Percentiles rank a stretch among this genome's conserved stretches.
These are phyloP conservation scores for Metschnikowia drakensbergensis DNA, from an alignment of 805 yeast genomes.

Conservation along the genomic window DNA sequence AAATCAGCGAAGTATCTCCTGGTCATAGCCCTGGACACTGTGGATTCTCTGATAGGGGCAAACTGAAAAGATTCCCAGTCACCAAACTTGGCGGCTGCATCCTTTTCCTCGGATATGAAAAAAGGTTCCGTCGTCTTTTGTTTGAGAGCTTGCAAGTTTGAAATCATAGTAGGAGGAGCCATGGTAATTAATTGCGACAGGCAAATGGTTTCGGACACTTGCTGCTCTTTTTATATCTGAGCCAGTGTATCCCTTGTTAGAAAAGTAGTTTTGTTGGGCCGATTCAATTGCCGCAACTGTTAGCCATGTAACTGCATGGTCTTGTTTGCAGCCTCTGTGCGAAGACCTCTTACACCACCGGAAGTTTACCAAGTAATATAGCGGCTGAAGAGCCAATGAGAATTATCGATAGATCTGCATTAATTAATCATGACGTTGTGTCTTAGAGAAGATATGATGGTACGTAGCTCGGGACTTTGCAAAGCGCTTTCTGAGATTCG, in stretches of 20 bases:
- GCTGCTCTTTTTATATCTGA: background rate
- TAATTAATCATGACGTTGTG: too few relatives aligned
- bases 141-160: conserved; percentile 17
- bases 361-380: background rate
- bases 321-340: background rate
- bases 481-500: background rate
- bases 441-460: background rate
- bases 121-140: conserved; percentile 1
- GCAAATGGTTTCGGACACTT: background rate
- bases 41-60: conserved; percentile 71
- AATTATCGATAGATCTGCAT: too few relatives aligned
- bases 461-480: background rate
- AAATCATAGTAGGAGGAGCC: conserved; percentile 17
- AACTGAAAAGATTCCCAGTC: conserved; percentile 70
- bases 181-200: background rate
- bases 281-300: conserved; percentile 4
- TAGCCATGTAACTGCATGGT: conserved; percentile 7
- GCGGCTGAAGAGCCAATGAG: too few relatives aligned
- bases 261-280: background rate
- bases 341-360: background rate
- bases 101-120: conserved; percentile 18
- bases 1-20: conserved; percentile 66
- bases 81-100: conserved; percentile 30
- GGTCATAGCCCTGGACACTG: conserved; percentile 80
- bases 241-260: too few relatives aligned